phyloP scores from a whole-genome alignment of 1,284 basidiomycete species.

The Melampsora americana region DNA sequence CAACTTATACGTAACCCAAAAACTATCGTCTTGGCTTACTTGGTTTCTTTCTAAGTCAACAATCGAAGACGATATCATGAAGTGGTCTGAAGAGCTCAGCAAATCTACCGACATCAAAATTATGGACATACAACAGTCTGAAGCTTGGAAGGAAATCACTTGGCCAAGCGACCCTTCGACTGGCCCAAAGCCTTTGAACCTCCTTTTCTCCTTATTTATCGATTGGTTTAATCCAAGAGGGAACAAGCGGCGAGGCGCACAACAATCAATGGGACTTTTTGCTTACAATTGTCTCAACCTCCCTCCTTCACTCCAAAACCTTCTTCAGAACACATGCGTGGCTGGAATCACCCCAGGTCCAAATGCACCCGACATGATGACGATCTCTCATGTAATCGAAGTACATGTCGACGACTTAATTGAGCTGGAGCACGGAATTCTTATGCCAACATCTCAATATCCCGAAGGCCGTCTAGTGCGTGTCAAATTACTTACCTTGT shows the following conservation, averaged over 20 bases:
- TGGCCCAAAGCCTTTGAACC: background rate
- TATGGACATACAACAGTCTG: conserved; percentile 10
- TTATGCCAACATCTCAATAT: background rate
- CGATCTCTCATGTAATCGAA: conserved; percentile 7
- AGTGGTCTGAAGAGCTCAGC: background rate
- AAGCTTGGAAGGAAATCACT: conserved; percentile 4
- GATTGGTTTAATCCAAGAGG: conserved; percentile 33
- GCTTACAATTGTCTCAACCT: conserved; percentile 17
- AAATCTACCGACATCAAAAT: background rate
- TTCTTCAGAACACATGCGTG: background rate
- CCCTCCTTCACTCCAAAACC: conserved; percentile 3
- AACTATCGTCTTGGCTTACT: background rate
- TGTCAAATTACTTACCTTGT: background rate
- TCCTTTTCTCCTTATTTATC: conserved; percentile 21
- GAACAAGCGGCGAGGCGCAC: conserved; percentile 21
- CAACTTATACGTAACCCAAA: background rate
- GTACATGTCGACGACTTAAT: conserved; percentile 1
- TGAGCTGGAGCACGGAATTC: background rate
- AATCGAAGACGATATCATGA: background rate
- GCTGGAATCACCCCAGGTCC: conserved; percentile 16
- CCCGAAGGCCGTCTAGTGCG: conserved; percentile 12
- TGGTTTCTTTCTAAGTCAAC: background rate
- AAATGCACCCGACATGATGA: conserved; percentile 1
- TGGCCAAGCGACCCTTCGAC: background rate
- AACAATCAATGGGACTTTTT: conserved; percentile 7